Evolutionary conservation across 768 basidiomycete genomes (phyloP).

Genomic region (Boletus bicolor): DNA sequence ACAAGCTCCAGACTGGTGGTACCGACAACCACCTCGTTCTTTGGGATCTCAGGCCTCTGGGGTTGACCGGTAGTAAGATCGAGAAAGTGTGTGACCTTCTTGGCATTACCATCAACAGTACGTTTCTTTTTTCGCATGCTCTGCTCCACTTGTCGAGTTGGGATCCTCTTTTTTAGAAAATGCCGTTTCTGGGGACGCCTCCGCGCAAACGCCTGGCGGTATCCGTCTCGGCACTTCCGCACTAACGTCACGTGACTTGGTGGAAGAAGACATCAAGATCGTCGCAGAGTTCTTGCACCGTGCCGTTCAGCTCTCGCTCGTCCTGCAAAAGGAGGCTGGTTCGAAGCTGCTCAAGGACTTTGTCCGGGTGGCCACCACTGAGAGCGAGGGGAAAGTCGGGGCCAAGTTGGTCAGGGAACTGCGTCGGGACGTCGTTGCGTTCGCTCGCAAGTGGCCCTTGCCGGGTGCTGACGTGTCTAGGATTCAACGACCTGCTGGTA

Average conservation of each 20-base stretch:
- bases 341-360: conserved; percentile 96
- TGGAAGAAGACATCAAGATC: conserved; percentile 77
- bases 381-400: conserved; percentile 69
- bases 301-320: conserved; percentile 83
- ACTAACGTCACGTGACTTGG: conserved; percentile 92
- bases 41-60: conserved; percentile 94
- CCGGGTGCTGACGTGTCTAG: conserved; percentile 70
- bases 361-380: conserved; percentile 69
- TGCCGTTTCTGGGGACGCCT: conserved; percentile 94
- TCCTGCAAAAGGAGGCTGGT: conserved; percentile 92
- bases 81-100: conserved; percentile 97
- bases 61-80: conserved; percentile 96
- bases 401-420: conserved; percentile 68
- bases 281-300: conserved; percentile 94
- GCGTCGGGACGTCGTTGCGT: conserved; percentile 72
- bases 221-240: conserved; percentile 96
- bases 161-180: conserved; percentile 58
- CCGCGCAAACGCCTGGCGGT: conserved; percentile 93
- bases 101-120: conserved; percentile 95
- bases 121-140: conserved; percentile 25
- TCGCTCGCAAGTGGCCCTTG: conserved; percentile 87
- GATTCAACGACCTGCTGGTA: conserved; percentile 57
- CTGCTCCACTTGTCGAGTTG: not conserved
- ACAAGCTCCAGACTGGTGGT: conserved; percentile 95
- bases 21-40: conserved; percentile 98